Base-by-base conservation (phyloP, 2,329 filamentous ascomycete species). In the Pestalotiopsis sp. region DNA sequence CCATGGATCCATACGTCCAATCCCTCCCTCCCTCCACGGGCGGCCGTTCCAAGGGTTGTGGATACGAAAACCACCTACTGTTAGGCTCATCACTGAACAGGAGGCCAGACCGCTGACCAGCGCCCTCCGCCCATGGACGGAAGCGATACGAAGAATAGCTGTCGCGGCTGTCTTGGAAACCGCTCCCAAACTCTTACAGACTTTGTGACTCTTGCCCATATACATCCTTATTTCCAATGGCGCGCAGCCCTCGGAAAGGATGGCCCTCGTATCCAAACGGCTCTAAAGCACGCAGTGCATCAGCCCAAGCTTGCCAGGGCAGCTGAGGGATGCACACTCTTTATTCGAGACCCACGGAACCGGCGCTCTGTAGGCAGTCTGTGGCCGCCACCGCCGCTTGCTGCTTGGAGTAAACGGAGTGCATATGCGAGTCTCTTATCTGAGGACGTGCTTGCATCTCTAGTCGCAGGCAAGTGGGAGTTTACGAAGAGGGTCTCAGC, bases 281-380 rank as follows among this genome's bases (percentile, higher is more conserved):
- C 65, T 67, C 65, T 67, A 67, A 49, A 45, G 65, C 45, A 59
- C 14, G 65, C 20, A 12, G 25, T 67, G 65, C 65, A 61, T 67
- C 27, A 59, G 56, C 31, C 52, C 52, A 38, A 67, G 39, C 27
- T 67, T 25, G 52, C 27, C 45, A 52, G 45, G 45, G 45, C 45
- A 52, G 45, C 45, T 52, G 20, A n/a, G 20, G 45, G 56, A 59
- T 61, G 65, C 65, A 66, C 49, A 14, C 25, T 57, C 27, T 66
- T 45, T 57, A 36, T 14, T 56, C 41, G 63, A 66, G 25, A 38
- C 49, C 52, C 49, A 23, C 45, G 61, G 38, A n/a, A 45, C 38
- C 17, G 61, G 45, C 45, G 45, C 20, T n/a, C n/a, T 52, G n/a
- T 23, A 52, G 45, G 17, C 45, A 52, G 17, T n/a, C 17, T 52